Evolutionary conservation across 305 asterid species (phyloP).

Genomic region (Euphrasia arctica): DNA sequence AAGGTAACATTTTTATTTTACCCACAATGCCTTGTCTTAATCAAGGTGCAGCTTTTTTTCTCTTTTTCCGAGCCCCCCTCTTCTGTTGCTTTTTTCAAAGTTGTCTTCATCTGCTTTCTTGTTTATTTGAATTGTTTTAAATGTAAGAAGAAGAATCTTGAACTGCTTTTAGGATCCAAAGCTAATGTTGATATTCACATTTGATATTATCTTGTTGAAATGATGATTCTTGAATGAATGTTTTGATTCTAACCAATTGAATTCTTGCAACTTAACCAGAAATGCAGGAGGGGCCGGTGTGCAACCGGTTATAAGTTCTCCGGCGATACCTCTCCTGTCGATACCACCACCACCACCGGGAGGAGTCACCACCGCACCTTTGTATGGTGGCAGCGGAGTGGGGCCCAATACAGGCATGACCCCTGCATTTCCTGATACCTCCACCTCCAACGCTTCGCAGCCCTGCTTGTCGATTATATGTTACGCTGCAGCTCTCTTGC

Average conservation of each 20-base stretch:
- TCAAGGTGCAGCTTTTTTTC: conserved; percentile 10
- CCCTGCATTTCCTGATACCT: conserved; percentile 25
- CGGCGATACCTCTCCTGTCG: conserved; percentile 16
- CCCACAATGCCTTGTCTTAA: neutral
- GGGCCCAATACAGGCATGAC: conserved; percentile 29
- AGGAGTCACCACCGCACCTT: conserved; percentile 24
- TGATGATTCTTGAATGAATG: too few species aligned
- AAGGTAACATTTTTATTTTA: conserved; percentile 36
- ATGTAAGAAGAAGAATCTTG: neutral
- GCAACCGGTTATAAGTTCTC: conserved; percentile 25
- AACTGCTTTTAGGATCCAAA: neutral
- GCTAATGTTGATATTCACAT: too few species aligned
- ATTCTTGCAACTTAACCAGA: conserved; percentile 23
- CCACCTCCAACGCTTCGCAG: conserved; percentile 20
- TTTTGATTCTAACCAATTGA: too few species aligned
- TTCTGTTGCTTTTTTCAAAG: conserved; percentile 24
- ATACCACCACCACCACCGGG: conserved; percentile 31
- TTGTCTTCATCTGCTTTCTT: conserved; percentile 18
- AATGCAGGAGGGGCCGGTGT: conserved; percentile 33
- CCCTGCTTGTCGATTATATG: neutral
- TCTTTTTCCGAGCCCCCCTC: neutral
- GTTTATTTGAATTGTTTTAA: neutral
- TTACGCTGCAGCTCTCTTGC: conserved; percentile 11
- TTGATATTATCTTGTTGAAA: too few species aligned
- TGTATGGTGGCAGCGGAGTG: conserved; percentile 24